Percentiles rank a stretch among this genome's conserved stretches.
Evolutionary conservation across 805 yeast species (phyloP).

Genomic region (Cyberlindnera subsufficiens): DNA sequence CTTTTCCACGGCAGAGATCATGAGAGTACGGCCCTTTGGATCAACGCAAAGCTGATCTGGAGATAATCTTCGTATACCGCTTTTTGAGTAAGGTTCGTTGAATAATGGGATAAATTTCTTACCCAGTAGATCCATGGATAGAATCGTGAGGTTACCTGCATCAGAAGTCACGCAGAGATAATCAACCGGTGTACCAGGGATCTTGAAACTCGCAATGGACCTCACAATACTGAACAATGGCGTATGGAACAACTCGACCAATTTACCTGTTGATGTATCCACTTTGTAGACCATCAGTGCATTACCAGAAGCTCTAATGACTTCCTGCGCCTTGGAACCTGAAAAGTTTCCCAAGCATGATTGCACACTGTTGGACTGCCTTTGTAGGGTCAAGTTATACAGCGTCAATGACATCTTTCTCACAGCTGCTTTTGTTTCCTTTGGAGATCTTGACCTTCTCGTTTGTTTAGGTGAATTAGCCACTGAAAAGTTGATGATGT

Average conservation of each 20-base stretch:
- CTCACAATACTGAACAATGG: constrained; percentile 57
- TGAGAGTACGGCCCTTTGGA: constrained; percentile 61
- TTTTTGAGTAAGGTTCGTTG: constrained; percentile 66
- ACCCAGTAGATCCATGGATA: constrained; percentile 37
- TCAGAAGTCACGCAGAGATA: constrained; percentile 68
- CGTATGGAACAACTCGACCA: constrained; percentile 37
- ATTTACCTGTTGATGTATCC: constrained; percentile 50
- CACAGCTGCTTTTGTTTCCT: neutral
- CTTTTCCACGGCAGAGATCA: constrained; percentile 69
- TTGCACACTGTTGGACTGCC: constrained; percentile 45
- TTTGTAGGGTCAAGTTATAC: constrained; percentile 67
- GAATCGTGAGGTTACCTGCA: constrained; percentile 61
- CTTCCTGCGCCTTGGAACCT: constrained; percentile 53
- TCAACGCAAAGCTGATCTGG: constrained; percentile 77
- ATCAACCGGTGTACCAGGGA: constrained; percentile 51
- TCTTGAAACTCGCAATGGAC: constrained; percentile 41
- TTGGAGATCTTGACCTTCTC: no score
- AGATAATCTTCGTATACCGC: constrained; percentile 66
- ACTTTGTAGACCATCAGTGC: constrained; percentile 47
- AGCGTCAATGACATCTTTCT: constrained; percentile 22
- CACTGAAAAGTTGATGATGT: no score
- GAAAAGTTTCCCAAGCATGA: constrained; percentile 68
- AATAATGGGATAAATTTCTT: constrained; percentile 37
- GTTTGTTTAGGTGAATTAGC: no score
- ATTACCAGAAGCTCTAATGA: constrained; percentile 53